Evolutionary conservation across 2,329 filamentous ascomycete species (phyloP), one percentile per base, ranked within the genome.

Genomic region (Alternaria metachromatica): DNA sequence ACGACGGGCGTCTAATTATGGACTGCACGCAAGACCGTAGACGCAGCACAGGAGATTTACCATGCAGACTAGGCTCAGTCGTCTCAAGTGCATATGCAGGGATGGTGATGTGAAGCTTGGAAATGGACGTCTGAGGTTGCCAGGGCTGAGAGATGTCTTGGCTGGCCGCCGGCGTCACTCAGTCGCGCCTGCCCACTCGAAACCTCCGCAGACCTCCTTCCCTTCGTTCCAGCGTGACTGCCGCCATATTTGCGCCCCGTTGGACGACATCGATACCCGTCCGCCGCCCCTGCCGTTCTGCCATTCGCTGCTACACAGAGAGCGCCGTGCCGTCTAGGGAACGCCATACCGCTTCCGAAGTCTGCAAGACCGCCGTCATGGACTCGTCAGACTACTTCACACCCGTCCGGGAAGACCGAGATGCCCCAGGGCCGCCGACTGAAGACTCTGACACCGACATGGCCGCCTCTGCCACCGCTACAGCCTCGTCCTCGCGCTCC

Each of bases 381-480:
- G 74, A 77, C 54, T 74, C 74, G 58, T 74, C 76, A 61, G 73
- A 76, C 70, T 78, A 78, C 72, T 78, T 76, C 65, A 49, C 57
- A 45, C 62, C 65, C 11, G 68, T 71, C 58, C 67, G 67, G 45
- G 68, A 73, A 49, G 64, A 67, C 59, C 65, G 63, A 55, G 67
- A 68, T 56, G 66, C 68, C 28, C 64, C 71, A 6, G 68, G 51
- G 43, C 64, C 68, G 11, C 74, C 66, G 30, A 63, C 73, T 55
- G 68, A 70, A 30, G 78, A 80, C 63, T 76, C 74, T 10, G 77
- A 79, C 64, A 76, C 73, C 25, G 77, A 78, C 68, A 78, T 79
- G 75, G 73, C 73, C 57, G 73, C 73, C 33, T 76, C 77, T 44
- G 75, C 73, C 46, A 68, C 72, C 9, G 75, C 74, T 46, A 70